A percentile compares a stretch with the other conserved stretches of the same genome.
Evolutionary conservation across 1,284 basidiomycete species (phyloP).

Genomic region (Marasmius fiardii): DNA sequence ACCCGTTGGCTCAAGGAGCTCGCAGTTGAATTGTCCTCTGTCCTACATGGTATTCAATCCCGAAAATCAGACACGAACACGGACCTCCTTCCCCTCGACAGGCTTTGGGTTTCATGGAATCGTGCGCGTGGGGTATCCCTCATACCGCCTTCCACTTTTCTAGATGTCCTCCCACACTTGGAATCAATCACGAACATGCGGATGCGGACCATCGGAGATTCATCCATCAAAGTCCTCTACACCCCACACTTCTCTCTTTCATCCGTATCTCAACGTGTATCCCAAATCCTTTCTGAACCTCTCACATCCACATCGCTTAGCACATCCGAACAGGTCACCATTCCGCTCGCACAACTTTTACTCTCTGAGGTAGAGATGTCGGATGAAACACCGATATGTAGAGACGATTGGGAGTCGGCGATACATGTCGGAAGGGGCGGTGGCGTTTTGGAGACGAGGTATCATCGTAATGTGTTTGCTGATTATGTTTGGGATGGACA

Average conservation of each 20-base stretch:
- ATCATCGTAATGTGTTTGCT: conserved; percentile 68
- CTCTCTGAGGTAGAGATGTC: conserved; percentile 65
- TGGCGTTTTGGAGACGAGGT: conserved; percentile 51
- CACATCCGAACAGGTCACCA: conserved; percentile 61
- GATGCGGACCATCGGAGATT: conserved; percentile 42
- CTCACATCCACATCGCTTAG: conserved; percentile 29
- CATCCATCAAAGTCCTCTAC: conserved; percentile 80
- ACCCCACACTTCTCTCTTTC: conserved; percentile 71
- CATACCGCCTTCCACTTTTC: conserved; percentile 83
- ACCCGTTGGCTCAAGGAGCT: conserved; percentile 78
- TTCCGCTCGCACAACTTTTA: conserved; percentile 74
- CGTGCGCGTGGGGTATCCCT: conserved; percentile 91
- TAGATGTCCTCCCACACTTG: conserved; percentile 70
- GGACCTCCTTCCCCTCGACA: conserved; percentile 87
- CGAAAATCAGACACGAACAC: conserved; percentile 24
- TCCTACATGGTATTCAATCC: conserved; percentile 57
- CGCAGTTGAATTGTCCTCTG: conserved; percentile 76
- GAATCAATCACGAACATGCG: conserved; percentile 65
- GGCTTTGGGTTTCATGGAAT: conserved; percentile 98
- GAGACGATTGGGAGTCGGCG: conserved; percentile 62
- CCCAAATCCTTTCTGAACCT: neutral
- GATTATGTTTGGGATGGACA: conserved; percentile 71
- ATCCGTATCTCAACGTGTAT: conserved; percentile 57
- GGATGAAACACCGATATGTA: conserved; percentile 51
- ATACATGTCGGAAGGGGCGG: conserved; percentile 33